Percentiles rank a stretch among this genome's conserved stretches.
Evolutionary conservation across 2,329 filamentous ascomycete genomes (phyloP).

Genomic region (Fonsecaea erecta): DNA sequence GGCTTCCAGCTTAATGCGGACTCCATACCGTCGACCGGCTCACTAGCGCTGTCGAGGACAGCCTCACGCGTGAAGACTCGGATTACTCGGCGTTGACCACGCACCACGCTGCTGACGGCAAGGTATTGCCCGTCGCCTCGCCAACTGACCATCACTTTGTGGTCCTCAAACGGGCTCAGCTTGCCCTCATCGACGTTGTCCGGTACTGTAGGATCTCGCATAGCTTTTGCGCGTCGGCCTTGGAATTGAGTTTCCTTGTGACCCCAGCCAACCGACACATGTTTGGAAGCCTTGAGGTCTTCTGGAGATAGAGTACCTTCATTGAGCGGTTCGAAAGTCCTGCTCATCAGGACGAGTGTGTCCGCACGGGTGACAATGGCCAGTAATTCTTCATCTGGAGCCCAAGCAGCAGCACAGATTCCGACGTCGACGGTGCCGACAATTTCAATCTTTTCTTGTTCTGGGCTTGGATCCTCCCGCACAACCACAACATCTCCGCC

Average conservation of each 20-base stretch:
- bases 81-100: slow-evolving; percentile 73
- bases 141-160: slow-evolving; percentile 78
- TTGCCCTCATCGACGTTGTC: slow-evolving; percentile 86
- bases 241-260: slow-evolving; percentile 99
- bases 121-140: slow-evolving; percentile 91
- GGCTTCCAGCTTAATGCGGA: slow-evolving; percentile 88
- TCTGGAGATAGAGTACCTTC: slow-evolving; percentile 73
- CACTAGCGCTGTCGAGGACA: slow-evolving; percentile 86
- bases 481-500: slow-evolving; percentile 91
- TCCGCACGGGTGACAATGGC: slow-evolving; percentile 78
- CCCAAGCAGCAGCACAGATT: slow-evolving; percentile 88
- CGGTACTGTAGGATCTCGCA: slow-evolving; percentile 92
- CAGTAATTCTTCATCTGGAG: slow-evolving; percentile 90
- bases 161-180: slow-evolving; percentile 75
- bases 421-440: slow-evolving; percentile 92
- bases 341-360: slow-evolving; percentile 89
- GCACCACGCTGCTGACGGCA: slow-evolving; percentile 79
- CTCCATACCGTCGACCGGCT: slow-evolving; percentile 92
- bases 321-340: slow-evolving; percentile 81
- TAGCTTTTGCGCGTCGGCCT: slow-evolving; percentile 81
- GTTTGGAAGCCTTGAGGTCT: slow-evolving; percentile 84
- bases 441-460: slow-evolving; percentile 86
- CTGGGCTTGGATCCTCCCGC: slow-evolving; percentile 68
- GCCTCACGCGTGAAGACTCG: slow-evolving; percentile 91
- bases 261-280: slow-evolving; percentile 97